Conservation (phyloP, 2,329 filamentous ascomycete species). For the Juglanconis oblonga region DNA sequence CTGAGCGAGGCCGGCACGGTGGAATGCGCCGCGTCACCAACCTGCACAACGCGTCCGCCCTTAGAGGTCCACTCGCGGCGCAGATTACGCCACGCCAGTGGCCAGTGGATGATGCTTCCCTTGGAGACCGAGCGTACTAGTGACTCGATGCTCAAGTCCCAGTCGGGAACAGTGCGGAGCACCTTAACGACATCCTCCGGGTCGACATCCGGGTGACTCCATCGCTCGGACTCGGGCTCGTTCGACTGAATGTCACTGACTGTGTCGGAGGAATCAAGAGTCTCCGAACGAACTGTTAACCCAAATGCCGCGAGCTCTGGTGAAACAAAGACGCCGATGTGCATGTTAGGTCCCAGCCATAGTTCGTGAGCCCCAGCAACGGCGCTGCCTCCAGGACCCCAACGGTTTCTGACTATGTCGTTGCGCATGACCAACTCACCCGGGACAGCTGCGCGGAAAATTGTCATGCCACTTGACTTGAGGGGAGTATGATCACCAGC, state of each 20-base stretch:
- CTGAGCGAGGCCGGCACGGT: slow-evolving; percentile 35
- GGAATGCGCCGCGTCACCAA: slow-evolving; percentile 37
- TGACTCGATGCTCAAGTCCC: slow-evolving; percentile 2
- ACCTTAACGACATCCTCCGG: not conserved
- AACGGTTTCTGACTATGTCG: not conserved
- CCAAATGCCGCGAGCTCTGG: not conserved
- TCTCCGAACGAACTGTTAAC: not conserved
- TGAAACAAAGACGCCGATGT: not conserved
- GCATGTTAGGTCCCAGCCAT: slow-evolving; percentile 3
- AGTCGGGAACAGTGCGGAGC: slow-evolving; percentile 11
- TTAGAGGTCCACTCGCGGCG: slow-evolving; percentile 31
- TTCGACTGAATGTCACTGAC: not conserved
- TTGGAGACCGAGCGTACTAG: slow-evolving; percentile 23
- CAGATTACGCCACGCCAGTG: slow-evolving; percentile 38
- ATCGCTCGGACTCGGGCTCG: too few species aligned
- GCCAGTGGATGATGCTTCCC: slow-evolving; percentile 34
- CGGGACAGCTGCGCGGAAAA: not conserved
- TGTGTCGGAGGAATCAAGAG: not conserved
- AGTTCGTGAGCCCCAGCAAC: not conserved
- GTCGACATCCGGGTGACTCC: slow-evolving; percentile 1
- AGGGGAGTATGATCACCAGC: not conserved
- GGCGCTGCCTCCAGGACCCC: not conserved
- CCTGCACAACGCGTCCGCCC: slow-evolving; percentile 28
- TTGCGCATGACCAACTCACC: not conserved
- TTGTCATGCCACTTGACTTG: slow-evolving; percentile 1